Evolutionary conservation across 352 stramenopile genomes (phyloP).

Genomic region (Halophytophthora polymorphica): DNA sequence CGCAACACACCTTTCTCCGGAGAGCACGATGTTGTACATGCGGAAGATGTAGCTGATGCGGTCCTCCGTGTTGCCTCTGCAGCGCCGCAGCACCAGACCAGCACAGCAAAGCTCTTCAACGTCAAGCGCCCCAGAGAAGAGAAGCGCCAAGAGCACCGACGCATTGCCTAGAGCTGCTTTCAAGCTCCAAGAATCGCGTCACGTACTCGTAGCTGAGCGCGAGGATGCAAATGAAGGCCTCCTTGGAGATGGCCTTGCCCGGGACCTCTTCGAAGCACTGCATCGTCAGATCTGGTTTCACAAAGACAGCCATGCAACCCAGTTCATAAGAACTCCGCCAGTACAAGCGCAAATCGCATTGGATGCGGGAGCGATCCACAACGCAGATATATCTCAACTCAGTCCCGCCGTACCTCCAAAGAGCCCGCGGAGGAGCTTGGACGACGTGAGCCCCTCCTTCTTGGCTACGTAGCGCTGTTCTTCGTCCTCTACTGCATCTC

Average conservation of each 20-base stretch:
- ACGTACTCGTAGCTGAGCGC: constrained; percentile 74
- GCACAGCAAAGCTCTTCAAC: background rate
- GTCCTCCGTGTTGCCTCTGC: constrained; percentile 83
- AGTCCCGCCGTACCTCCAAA: constrained; percentile 48
- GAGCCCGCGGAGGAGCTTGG: constrained; percentile 71
- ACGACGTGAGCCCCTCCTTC: constrained; percentile 68
- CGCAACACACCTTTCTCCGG: constrained; percentile 50
- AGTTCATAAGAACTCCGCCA: too few relatives aligned
- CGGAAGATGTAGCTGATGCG: constrained; percentile 86
- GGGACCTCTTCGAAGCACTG: constrained; percentile 54
- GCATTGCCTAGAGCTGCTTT: background rate
- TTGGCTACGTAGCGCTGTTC: constrained; percentile 63
- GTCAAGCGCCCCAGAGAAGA: background rate
- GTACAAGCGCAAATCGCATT: too few relatives aligned
- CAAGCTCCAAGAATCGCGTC: background rate
- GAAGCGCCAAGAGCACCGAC: background rate
- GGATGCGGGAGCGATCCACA: background rate
- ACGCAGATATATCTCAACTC: background rate
- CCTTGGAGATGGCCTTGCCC: constrained; percentile 59
- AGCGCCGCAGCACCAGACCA: constrained; percentile 5
- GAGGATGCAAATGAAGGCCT: constrained; percentile 73
- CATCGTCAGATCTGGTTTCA: constrained; percentile 49
- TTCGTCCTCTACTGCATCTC: constrained; percentile 64
- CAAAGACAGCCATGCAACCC: background rate
- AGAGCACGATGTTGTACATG: constrained; percentile 82